Percentiles rank a stretch among this genome's conserved stretches.
phyloP scores from a whole-genome alignment of 106 monocot species.

The Allium sativum region DNA sequence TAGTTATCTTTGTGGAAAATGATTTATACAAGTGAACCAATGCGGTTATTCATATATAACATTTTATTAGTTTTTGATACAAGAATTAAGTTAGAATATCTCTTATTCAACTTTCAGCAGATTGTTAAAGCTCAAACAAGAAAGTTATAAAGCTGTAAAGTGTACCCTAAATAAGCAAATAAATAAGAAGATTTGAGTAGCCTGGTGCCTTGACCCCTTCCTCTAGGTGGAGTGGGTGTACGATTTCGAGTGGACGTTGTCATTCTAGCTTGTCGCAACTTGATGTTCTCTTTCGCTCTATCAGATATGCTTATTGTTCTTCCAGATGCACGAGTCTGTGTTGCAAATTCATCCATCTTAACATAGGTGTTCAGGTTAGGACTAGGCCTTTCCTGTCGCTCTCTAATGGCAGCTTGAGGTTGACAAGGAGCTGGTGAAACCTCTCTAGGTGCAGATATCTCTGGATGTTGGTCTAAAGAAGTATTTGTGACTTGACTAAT shows the following conservation, averaged over 20 bases:
- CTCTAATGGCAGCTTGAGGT: slow-evolving; percentile 9
- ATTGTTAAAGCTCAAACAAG: no score
- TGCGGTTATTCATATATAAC: no score
- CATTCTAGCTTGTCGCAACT: slow-evolving; percentile 7
- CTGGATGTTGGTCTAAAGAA: slow-evolving; percentile 6
- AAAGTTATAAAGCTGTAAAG: no score
- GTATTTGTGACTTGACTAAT: slow-evolving; percentile 18
- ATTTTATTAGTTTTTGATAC: no score
- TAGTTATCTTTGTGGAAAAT: no score
- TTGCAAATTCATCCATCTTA: slow-evolving; percentile 16
- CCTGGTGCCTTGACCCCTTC: slow-evolving; percentile 26
- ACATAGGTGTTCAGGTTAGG: not conserved
- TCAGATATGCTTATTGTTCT: slow-evolving; percentile 36
- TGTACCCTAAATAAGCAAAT: not conserved
- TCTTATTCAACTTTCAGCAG: no score
- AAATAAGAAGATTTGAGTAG: slow-evolving; percentile 8
- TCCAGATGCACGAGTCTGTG: slow-evolving; percentile 2
- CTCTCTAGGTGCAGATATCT: slow-evolving; percentile 6
- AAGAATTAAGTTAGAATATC: no score
- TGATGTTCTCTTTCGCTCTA: slow-evolving; percentile 31
- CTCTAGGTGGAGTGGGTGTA: slow-evolving; percentile 2
- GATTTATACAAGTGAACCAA: no score
- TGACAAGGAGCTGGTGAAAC: slow-evolving; percentile 15
- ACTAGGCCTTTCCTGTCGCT: slow-evolving; percentile 10
- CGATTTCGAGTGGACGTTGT: slow-evolving; percentile 22